These are phyloP conservation scores for Selaginella moellendorffii DNA, from an alignment of 75 land plant genomes.

Conservation along the genomic window DNA sequence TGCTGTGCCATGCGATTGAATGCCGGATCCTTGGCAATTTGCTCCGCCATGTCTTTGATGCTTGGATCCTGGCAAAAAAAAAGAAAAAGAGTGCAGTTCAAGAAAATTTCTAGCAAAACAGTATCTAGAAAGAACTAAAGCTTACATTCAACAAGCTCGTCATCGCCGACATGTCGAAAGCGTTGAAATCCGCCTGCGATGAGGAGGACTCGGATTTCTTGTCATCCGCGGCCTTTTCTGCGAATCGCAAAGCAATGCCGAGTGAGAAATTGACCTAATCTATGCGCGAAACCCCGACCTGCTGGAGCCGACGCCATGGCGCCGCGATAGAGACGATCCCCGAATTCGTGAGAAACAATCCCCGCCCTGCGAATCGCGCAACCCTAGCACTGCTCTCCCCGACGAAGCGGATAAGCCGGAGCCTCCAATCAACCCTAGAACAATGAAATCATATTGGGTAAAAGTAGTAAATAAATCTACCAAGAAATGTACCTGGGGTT, in stretches of 20 bases:
- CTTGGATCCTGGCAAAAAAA: constrained; percentile 59
- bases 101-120: neutral
- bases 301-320: neutral
- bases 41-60: constrained; percentile 76
- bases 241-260: neutral
- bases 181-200: neutral
- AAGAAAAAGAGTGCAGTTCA: neutral
- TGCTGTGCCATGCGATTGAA: constrained; percentile 92
- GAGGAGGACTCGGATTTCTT: neutral
- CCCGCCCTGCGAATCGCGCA: too few relatives aligned
- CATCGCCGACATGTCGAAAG: neutral
- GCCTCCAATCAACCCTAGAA: too few relatives aligned
- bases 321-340: too few relatives aligned
- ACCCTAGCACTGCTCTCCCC: too few relatives aligned
- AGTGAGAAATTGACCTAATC: neutral
- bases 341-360: too few relatives aligned
- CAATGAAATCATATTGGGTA: too few relatives aligned
- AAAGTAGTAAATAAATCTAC: too few relatives aligned
- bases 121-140: neutral
- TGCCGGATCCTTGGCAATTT: constrained; percentile 84
- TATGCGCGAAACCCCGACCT: neutral
- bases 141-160: neutral
- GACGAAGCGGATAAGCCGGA: too few relatives aligned
- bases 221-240: neutral
- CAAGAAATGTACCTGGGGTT: too few relatives aligned